Base-by-base conservation (phyloP, 495 filamentous ascomycete genomes). In the Hyaloscypha variabilis region DNA sequence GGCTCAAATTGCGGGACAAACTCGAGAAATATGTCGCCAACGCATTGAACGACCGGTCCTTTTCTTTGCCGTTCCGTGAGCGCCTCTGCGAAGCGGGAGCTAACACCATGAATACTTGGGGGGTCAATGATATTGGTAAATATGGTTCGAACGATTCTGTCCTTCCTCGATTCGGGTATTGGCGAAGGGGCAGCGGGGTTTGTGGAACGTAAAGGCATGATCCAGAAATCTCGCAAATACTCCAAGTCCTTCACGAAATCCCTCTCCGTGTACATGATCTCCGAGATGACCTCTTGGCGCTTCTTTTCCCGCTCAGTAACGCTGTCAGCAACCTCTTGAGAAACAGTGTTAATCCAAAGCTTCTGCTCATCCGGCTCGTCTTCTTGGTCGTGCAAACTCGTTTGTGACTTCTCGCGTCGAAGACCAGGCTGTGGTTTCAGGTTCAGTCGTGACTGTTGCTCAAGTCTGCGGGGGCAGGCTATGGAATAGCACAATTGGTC, bases 241-340 rank as follows among this genome's bases (percentile, higher is more conserved):
- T 99, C 96, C 69, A 99, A 81, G 74, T 99, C 96, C 80, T 99
- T 99, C 74, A 99, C 96, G 69, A 99, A 99, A 77, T 99, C 96
- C 46, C 96, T 87, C 76, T 99, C 96, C 0, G 96, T 99, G 76
- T 99, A 99, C 87, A 96, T 97, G 67, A 97, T 88, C 74, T 99
- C 96, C 26, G 94, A 97, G 67, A 99, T 97, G 64, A 98, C 89
- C 73, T 99, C 96, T 73, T 99, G 96, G 11, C 96, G 87, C 78
- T 97, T 98, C 87, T 96, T 96, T 74, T 99, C 95, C 65, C 84
- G 86, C 64, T 99, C 96, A 50, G 86, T 84, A 31, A 97, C 87
- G 72, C 87, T 88, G 70, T 97, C 93, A 0, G 93, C 92, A 67
- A 99, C 79, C 75, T 98, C 96, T 76, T 98, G 94, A 0, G 94